Percentiles rank a stretch among this genome's conserved stretches.
Conservation (phyloP, 2,329 filamentous ascomycete genomes). For the Niveomyces coronatus region DNA sequence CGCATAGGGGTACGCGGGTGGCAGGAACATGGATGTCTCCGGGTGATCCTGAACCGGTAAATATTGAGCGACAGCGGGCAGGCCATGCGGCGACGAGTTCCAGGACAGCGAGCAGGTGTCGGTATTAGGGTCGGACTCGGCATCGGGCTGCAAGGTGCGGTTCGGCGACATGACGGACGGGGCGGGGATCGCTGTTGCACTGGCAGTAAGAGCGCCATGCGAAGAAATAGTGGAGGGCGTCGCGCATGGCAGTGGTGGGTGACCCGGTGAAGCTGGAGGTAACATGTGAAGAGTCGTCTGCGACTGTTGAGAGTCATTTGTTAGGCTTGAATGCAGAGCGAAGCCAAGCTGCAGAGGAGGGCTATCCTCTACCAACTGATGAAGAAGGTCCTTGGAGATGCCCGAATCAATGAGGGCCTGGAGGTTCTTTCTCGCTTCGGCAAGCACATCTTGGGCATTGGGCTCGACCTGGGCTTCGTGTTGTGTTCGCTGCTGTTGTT, state of each 20-base stretch:
- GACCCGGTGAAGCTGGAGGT: slow-evolving; percentile 11
- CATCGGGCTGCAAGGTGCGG: slow-evolving; percentile 10
- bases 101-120: slow-evolving; percentile 20
- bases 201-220: slow-evolving; percentile 7
- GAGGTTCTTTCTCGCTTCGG: slow-evolving; percentile 34
- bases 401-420: slow-evolving; percentile 36
- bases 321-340: slow-evolving; percentile 9
- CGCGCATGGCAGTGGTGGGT: slow-evolving; percentile 10
- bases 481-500: slow-evolving; percentile 14
- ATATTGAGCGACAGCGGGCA: slow-evolving; percentile 2
- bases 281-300: slow-evolving; percentile 1
- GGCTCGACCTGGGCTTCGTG: slow-evolving; percentile 21
- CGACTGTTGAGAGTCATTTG: slow-evolving; percentile 7
- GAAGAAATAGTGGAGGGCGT: slow-evolving; percentile 9
- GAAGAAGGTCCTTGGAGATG: slow-evolving; percentile 31
- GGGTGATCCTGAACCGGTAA: slow-evolving; percentile 10
- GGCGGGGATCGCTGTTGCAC: slow-evolving; percentile 8
- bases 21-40: slow-evolving; percentile 22
- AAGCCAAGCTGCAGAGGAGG: slow-evolving; percentile 23
- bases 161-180: slow-evolving; percentile 14
- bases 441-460: slow-evolving; percentile 32
- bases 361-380: slow-evolving; percentile 30
- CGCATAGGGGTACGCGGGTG: slow-evolving; percentile 26
- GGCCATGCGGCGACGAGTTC: slow-evolving; percentile 8
- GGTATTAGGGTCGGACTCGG: slow-evolving; percentile 20